phyloP scores from a whole-genome alignment of 306 rosid genomes.

The Alnus rubra region DNA sequence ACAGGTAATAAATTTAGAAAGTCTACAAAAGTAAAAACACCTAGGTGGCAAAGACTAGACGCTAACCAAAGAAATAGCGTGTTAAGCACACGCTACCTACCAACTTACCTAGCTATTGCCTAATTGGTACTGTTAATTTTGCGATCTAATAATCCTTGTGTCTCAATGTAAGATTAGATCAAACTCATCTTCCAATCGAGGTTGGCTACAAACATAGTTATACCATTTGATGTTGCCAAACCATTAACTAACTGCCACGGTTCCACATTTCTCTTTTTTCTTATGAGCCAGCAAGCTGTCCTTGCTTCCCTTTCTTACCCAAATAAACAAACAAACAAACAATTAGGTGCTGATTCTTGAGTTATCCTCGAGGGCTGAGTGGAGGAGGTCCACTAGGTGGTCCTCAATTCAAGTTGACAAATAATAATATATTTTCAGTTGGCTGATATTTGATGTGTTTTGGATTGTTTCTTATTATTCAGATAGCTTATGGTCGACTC shows the following conservation, averaged over 20 bases:
- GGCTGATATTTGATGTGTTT: conserved; percentile 13
- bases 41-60: too few relatives aligned
- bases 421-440: background rate
- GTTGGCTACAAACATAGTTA: background rate
- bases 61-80: too few relatives aligned
- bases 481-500: conserved; percentile 71
- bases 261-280: background rate
- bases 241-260: background rate
- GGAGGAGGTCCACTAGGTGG: background rate
- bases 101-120: background rate
- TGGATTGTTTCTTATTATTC: conserved; percentile 16
- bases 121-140: background rate
- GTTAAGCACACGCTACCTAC: too few relatives aligned
- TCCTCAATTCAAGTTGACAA: conserved; percentile 3
- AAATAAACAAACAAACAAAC: background rate
- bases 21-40: too few relatives aligned
- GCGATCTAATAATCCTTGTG: background rate
- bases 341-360: background rate
- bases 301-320: background rate
- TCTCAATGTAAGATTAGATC: background rate
- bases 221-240: background rate
- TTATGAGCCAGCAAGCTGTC: conserved; percentile 1
- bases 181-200: background rate
- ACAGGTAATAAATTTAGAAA: too few relatives aligned
- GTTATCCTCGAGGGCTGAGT: background rate